A percentile compares a stretch with the other conserved stretches of the same genome.
phyloP scores from a whole-genome alignment of 2,329 filamentous ascomycete species.

The Aspergillus sp. region DNA sequence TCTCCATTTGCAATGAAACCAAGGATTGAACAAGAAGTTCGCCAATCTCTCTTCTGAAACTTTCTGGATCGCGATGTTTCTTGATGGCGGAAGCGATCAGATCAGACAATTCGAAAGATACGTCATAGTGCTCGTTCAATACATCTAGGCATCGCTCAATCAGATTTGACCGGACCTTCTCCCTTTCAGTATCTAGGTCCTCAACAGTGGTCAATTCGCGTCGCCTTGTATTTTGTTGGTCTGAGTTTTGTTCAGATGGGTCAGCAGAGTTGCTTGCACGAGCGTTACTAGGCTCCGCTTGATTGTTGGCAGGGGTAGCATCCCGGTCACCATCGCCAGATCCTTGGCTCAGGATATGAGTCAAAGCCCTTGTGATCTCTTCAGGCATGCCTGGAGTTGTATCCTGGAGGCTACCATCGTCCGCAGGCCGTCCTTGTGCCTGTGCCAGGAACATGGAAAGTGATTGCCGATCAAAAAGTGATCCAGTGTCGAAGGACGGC shows the following conservation, averaged over 20 bases:
- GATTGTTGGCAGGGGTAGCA: constrained; percentile 23
- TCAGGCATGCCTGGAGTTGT: constrained; percentile 22
- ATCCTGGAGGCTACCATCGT: constrained; percentile 24
- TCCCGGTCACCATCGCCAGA: constrained; percentile 27
- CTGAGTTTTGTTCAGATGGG: constrained; percentile 20
- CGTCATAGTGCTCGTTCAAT: constrained; percentile 79
- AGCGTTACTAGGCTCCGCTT: constrained; percentile 13
- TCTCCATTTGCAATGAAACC: constrained; percentile 63
- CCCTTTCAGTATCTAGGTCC: constrained; percentile 74
- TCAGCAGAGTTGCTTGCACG: constrained; percentile 20
- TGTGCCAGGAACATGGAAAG: constrained; percentile 37
- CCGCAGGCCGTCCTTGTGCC: constrained; percentile 26
- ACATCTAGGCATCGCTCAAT: constrained; percentile 91
- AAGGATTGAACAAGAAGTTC: constrained; percentile 81
- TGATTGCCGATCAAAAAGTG: constrained; percentile 30
- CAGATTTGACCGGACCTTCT: constrained; percentile 69
- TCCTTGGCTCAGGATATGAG: constrained; percentile 39
- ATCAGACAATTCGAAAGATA: constrained; percentile 88
- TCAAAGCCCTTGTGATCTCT: constrained; percentile 45
- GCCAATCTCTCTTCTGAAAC: constrained; percentile 70
- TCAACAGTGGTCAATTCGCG: constrained; percentile 61
- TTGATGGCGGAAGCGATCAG: constrained; percentile 72
- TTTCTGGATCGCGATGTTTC: constrained; percentile 60
- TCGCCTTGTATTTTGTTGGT: constrained; percentile 27
- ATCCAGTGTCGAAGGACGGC: constrained; percentile 22